These are phyloP conservation scores for Arabidopsis lyrata DNA, from an alignment of 441 rosid genomes.

Conservation along the genomic window DNA sequence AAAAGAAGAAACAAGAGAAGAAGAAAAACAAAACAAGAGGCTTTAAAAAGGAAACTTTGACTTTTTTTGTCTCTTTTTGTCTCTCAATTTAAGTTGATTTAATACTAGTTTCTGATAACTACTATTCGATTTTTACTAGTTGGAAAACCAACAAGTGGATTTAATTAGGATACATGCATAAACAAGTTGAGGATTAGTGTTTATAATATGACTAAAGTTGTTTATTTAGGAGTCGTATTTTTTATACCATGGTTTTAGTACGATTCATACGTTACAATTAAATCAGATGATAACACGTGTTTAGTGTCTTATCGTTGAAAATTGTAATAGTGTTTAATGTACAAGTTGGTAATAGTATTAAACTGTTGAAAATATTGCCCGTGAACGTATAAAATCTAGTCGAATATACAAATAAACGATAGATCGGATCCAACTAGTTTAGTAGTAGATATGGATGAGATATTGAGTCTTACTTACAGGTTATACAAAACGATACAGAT, in stretches of 20 bases:
- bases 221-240: neutral
- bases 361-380: neutral
- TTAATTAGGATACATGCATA: neutral
- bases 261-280: neutral
- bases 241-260: neutral
- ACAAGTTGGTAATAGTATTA: neutral
- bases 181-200: slow-evolving; percentile 3
- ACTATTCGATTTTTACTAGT: neutral
- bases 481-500: no score
- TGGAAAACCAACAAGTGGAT: slow-evolving; percentile 24
- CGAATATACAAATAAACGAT: neutral
- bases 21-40: slow-evolving; percentile 20
- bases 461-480: no score
- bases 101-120: neutral
- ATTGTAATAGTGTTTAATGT: neutral
- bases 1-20: neutral
- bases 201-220: slow-evolving; percentile 5
- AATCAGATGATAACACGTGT: neutral
- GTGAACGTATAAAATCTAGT: no score
- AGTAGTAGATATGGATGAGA: neutral
- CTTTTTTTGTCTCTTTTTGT: slow-evolving; percentile 35
- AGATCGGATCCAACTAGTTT: neutral
- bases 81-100: neutral
- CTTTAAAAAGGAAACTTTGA: slow-evolving; percentile 26
- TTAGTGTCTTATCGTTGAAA: neutral